These are phyloP conservation scores for Podospora fimiseda DNA, from an alignment of 495 filamentous ascomycete genomes.

Conservation along the genomic window DNA sequence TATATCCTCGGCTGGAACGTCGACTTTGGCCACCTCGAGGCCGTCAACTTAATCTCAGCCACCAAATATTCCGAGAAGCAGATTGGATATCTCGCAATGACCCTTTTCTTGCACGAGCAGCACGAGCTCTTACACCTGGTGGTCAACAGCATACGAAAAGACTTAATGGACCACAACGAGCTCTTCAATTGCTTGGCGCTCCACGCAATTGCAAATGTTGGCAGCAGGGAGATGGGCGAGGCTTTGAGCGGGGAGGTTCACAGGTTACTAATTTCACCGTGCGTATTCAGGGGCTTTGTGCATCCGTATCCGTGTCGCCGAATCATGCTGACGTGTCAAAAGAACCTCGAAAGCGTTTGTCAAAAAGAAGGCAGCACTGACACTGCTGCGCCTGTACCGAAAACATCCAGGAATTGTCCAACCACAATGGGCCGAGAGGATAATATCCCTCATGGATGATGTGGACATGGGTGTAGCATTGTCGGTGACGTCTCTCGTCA, in stretches of 20 bases:
- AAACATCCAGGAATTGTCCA: constrained; percentile 91
- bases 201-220: constrained; percentile 97
- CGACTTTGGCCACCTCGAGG: constrained; percentile 97
- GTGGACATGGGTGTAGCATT: constrained; percentile 88
- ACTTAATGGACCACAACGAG: constrained; percentile 90
- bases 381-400: constrained; percentile 88
- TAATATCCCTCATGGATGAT: constrained; percentile 98
- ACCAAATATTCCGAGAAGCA: constrained; percentile 99
- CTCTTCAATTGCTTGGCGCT: constrained; percentile 96
- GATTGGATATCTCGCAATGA: constrained; percentile 97
- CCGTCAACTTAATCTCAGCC: constrained; percentile 93
- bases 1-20: constrained; percentile 99
- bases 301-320: neutral
- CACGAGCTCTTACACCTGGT: constrained; percentile 95
- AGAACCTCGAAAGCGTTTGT: constrained; percentile 97
- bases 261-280: constrained; percentile 91
- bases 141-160: constrained; percentile 97
- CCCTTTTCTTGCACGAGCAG: constrained; percentile 92
- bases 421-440: constrained; percentile 93
- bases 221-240: constrained; percentile 94
- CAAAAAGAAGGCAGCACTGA: constrained; percentile 98
- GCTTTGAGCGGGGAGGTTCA: constrained; percentile 91
- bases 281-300: constrained; percentile 31
- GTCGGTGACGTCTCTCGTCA: constrained; percentile 93
- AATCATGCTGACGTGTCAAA: constrained; percentile 9